Evolutionary conservation across 2,329 filamentous ascomycete species (phyloP).

Genomic region (Botryotinia globosa): DNA sequence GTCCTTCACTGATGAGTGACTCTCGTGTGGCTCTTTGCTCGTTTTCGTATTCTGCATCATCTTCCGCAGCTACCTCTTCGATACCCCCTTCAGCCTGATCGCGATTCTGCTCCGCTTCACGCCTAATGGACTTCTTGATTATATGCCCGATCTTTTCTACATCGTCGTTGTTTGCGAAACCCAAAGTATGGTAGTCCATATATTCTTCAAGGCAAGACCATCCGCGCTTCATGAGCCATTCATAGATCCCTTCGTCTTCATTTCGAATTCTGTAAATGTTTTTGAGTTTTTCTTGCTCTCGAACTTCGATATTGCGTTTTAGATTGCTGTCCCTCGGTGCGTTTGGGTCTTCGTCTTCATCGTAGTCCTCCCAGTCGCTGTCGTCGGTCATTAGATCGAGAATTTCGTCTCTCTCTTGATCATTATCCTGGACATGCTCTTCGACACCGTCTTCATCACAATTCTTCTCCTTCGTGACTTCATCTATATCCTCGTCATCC

Average conservation of each 20-base stretch:
- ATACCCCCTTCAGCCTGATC: background rate
- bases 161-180: background rate
- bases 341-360: background rate
- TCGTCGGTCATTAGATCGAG: background rate
- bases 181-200: background rate
- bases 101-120: background rate
- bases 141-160: background rate
- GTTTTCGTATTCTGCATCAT: background rate
- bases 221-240: background rate
- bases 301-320: background rate
- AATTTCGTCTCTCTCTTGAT: background rate
- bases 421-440: background rate
- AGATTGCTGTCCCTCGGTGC: background rate
- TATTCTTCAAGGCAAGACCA: slow-evolving; percentile 2
- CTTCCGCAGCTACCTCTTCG: background rate
- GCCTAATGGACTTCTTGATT: background rate
- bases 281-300: background rate
- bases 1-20: too few relatives aligned
- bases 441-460: background rate
- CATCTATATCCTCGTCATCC: too few relatives aligned
- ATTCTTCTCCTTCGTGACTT: background rate
- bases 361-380: background rate
- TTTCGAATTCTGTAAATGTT: background rate
- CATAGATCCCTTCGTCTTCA: slow-evolving; percentile 1
- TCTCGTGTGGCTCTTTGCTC: background rate